Percentiles rank a stretch among this genome's conserved stretches.
phyloP scores from a whole-genome alignment of 73 alveolate genomes.

The Paramecium pentaurelia region DNA sequence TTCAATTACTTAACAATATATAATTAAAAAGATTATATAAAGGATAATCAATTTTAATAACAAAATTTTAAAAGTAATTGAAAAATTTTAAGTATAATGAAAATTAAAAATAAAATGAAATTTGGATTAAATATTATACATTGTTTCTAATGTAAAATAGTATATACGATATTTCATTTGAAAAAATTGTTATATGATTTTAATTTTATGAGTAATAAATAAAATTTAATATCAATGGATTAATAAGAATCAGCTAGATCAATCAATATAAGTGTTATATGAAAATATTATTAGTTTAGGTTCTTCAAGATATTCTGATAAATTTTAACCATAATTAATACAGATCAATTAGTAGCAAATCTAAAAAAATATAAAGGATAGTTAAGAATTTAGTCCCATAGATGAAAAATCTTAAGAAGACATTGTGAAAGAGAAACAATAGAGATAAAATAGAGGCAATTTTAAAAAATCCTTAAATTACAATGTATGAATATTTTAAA shows the following conservation, averaged over 20 bases:
- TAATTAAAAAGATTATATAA: not conserved
- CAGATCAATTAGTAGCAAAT: not conserved
- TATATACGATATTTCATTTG: not conserved
- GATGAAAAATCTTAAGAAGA: not conserved
- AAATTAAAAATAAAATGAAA: too few species aligned
- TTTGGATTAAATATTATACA: not conserved
- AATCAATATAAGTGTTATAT: not conserved
- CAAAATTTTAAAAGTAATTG: too few species aligned
- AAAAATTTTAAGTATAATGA: too few species aligned
- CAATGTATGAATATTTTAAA: not conserved
- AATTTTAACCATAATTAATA: constrained; percentile 7
- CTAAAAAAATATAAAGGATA: not conserved
- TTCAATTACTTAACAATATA: too few species aligned
- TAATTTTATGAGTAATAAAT: not conserved
- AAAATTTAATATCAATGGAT: not conserved
- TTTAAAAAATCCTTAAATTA: not conserved
- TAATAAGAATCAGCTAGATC: not conserved
- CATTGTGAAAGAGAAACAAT: not conserved
- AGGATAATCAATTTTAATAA: too few species aligned
- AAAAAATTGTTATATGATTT: not conserved
- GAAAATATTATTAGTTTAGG: not conserved
- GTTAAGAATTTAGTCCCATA: not conserved
- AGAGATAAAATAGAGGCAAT: not conserved
- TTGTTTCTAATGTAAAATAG: not conserved
- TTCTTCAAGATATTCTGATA: not conserved